phyloP scores from a whole-genome alignment of 768 basidiomycete species.

The Xerocomellus dryophilus region DNA sequence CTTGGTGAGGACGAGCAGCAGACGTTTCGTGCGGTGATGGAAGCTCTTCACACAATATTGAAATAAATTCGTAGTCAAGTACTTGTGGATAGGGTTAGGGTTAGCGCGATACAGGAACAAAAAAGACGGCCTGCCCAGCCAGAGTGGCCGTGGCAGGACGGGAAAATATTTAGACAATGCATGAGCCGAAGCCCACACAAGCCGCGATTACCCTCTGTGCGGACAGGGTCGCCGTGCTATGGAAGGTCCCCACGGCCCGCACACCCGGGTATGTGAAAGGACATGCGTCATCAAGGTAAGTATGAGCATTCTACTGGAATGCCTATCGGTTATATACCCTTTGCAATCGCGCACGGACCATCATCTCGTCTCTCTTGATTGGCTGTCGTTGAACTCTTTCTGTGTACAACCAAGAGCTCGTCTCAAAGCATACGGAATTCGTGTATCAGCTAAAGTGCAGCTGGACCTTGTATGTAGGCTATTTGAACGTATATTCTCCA shows the following conservation, averaged over 20 bases:
- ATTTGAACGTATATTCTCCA: too few relatives aligned
- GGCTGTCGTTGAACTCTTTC: too few relatives aligned
- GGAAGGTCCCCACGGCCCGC: slow-evolving; percentile 51
- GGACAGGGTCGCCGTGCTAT: slow-evolving; percentile 59
- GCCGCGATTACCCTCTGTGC: slow-evolving; percentile 41
- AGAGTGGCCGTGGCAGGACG: slow-evolving; percentile 58
- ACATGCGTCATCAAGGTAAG: slow-evolving; percentile 61
- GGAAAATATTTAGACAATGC: slow-evolving; percentile 81
- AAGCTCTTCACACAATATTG: slow-evolving; percentile 40
- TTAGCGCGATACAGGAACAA: slow-evolving; percentile 19
- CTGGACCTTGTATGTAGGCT: too few relatives aligned
- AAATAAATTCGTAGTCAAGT: background rate
- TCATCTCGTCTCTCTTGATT: background rate
- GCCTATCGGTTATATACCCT: slow-evolving; percentile 10
- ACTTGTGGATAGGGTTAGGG: slow-evolving; percentile 26
- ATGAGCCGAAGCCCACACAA: slow-evolving; percentile 66
- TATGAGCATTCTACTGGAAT: slow-evolving; percentile 32
- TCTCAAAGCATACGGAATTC: too few relatives aligned
- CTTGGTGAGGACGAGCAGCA: slow-evolving; percentile 41
- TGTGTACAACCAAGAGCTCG: too few relatives aligned
- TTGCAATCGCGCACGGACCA: slow-evolving; percentile 26
- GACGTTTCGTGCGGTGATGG: slow-evolving; percentile 51
- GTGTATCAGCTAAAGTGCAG: too few relatives aligned
- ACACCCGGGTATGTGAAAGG: slow-evolving; percentile 52
- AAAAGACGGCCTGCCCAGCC: slow-evolving; percentile 45